Percentiles rank a stretch among this genome's conserved stretches.
Evolutionary conservation across 176 grass and related monocot species (phyloP).

Genomic region (Triticum dicoccoides): DNA sequence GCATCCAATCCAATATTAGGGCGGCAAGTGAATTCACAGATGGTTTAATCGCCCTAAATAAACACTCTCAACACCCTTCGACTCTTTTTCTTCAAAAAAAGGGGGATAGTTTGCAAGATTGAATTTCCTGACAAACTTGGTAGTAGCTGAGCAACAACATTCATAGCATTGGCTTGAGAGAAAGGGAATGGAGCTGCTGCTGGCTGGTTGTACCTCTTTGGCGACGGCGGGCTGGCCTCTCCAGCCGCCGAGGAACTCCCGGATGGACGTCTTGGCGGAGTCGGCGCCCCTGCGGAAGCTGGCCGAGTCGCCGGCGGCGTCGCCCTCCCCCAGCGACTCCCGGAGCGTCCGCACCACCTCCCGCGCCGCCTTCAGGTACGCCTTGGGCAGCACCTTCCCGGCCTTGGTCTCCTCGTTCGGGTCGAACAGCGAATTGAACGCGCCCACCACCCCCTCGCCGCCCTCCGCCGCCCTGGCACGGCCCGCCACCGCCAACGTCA

Average conservation of each 20-base stretch:
- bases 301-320: slow-evolving; percentile 51
- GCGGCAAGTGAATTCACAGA: neutral
- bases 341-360: slow-evolving; percentile 87
- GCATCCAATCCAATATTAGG: neutral
- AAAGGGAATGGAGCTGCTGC: neutral
- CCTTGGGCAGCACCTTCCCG: slow-evolving; percentile 80
- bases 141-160: neutral
- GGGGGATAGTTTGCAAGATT: no score
- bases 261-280: slow-evolving; percentile 79
- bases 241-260: slow-evolving; percentile 75
- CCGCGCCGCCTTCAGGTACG: slow-evolving; percentile 88
- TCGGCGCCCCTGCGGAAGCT: slow-evolving; percentile 79
- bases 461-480: slow-evolving; percentile 44
- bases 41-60: neutral
- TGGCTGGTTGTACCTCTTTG: slow-evolving; percentile 41
- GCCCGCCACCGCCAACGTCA: neutral
- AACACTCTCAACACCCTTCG: neutral
- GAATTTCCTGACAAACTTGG: neutral
- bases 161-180: neutral
- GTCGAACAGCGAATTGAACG: slow-evolving; percentile 83
- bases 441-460: slow-evolving; percentile 43
- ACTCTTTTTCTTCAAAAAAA: neutral
- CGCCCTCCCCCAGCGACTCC: slow-evolving; percentile 66
- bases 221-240: slow-evolving; percentile 61
- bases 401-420: slow-evolving; percentile 77